Base-by-base conservation (phyloP, 2,329 filamentous ascomycete genomes). In the Aspergillus amoenus region DNA sequence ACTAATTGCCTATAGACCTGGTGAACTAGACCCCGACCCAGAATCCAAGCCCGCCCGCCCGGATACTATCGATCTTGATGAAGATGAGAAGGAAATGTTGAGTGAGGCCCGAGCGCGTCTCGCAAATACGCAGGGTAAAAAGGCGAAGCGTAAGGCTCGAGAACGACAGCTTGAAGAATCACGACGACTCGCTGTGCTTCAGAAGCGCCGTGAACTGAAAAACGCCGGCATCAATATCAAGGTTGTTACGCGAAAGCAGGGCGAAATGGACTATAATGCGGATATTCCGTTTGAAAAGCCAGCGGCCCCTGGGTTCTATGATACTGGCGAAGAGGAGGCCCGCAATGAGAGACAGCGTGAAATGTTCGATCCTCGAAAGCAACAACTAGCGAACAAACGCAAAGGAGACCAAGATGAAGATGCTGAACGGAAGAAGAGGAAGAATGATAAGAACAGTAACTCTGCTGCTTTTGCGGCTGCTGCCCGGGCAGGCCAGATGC, bases 31-130 rank as follows among this genome's bases (percentile, higher is more conserved):
- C 68, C 93, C 93, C n/a, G 93, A 97, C 69, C 92, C 94, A 9
- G 94, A 99, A 76, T 94, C 90, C 66, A 97, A 97, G 74, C 94
- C 94, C 55, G 94, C 94, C 37, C 84, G 93, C 59, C 94, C 94
- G 40, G 94, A 99, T 74, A 97, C 94, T 5, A 94, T 99, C 72
- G 94, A 99, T 76, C 86, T 99, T 68, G 94, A 99, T 72, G 94
- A 99, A 73, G 94, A 99, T 71, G 94, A 99, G 76, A 97, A 99
- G 80, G 94, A 99, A 77, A 99, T 99, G 94, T 78, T 99, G 69
- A 97, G 93, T 72, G 94, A 99, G 78, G 94, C 94, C 65, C 90
- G 94, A 71, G 94, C 94, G 55, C 91, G 94, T 78, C 80, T 99
- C 63, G 94, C 94, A 62, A 99, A 99, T 70, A 97, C 94, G 11